Evolutionary conservation across 306 rosid species (phyloP), one percentile per base, ranked within the genome.

Genomic region (Cucurbita ficifolia): DNA sequence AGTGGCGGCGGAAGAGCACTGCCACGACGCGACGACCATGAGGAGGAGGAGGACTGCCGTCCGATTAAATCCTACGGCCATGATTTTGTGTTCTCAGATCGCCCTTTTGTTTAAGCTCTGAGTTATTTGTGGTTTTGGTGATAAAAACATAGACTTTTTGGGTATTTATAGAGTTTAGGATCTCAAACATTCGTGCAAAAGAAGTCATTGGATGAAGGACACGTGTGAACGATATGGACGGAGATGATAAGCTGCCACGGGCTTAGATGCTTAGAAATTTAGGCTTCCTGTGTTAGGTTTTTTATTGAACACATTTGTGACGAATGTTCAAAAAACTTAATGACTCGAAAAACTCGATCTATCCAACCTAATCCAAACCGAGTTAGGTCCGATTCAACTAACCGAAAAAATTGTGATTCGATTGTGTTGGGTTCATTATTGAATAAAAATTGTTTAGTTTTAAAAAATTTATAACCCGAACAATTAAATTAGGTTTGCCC

Each of bases 1-100:
- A 10, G 80, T 78, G 9, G 64, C 84, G 8, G 94, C 88, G 0
- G 87, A 55, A n/a, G 76, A 51, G 49, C 46, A 1, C 36, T 22
- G 76, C 49, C 76, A 72, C 13, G 8, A 72, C 18, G 59, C 10
- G 0, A 39, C 54, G 18, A 13, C 73, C 10, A 14, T 5, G 55
- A 64, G 18, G 16, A 65, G 54, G 72, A 67, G 39, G 39, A 67
- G 40, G 45, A 45, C 3, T 13, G 19, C 40, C 19, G 9, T 67
- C 54, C n/a, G 18, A 29, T 43, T 67, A 14, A 65, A 65, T 19
- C 36, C 49, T 1, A 40, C 72, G 2, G 73, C 73, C 73, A 67
- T 67, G 19, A 48, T 67, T 33, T 60, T 2, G 40, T 63, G 33
- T 63, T 39, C 70, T 63, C 50, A 40, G 70, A 2, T 40, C 33